Base-by-base conservation (phyloP, 805 yeast genomes). In the Saccharomycopsis fodiens region DNA sequence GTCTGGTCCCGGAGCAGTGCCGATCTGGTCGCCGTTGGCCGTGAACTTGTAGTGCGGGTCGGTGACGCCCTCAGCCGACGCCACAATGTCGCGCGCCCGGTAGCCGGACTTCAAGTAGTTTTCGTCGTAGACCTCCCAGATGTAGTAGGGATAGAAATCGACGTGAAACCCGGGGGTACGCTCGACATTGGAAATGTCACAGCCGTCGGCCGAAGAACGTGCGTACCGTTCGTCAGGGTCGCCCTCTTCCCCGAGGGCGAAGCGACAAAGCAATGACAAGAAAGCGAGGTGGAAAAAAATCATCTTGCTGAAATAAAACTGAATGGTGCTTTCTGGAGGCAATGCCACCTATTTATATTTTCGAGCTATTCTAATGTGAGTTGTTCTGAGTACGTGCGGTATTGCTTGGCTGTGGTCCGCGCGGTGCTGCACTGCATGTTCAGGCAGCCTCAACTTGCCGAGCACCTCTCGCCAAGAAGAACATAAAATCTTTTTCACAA, bases 211-310 rank as follows among this genome's bases (percentile, higher is more conserved):
- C 7, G 4, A 7, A 6, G 12, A 15, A n/a, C 35, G 13, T 23
- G 39, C 35, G 15, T 41, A 40, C 23, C 43, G 35, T 29, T 42
- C 23, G 35, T 21, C 23, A 1, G 7, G 13, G 20, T 42, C 46
- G 27, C 46, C 46, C 35, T 15, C 12, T 13, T 30, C 23, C 22
- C 41, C 46, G n/a, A 7, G 10, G 10, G 8, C 20, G 20, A 15
- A 34, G 7, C 16, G n/a, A 7, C 20, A 34, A n/a, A n/a, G n/a
- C n/a, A n/a, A n/a, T n/a, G n/a, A n/a, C 17, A 34, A 6, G n/a
- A 17, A 34, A 34, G n/a, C n/a, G n/a, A n/a, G n/a, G n/a, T n/a
- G n/a, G n/a, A n/a, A n/a, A n/a, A n/a, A n/a, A n/a, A n/a, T n/a
- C n/a, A n/a, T n/a, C n/a, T n/a, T n/a, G n/a, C n/a, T n/a, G n/a